Evolutionary conservation across 2,329 filamentous ascomycete species (phyloP), one percentile per base, ranked within the genome.

Genomic region (Rutstroemia sp.): DNA sequence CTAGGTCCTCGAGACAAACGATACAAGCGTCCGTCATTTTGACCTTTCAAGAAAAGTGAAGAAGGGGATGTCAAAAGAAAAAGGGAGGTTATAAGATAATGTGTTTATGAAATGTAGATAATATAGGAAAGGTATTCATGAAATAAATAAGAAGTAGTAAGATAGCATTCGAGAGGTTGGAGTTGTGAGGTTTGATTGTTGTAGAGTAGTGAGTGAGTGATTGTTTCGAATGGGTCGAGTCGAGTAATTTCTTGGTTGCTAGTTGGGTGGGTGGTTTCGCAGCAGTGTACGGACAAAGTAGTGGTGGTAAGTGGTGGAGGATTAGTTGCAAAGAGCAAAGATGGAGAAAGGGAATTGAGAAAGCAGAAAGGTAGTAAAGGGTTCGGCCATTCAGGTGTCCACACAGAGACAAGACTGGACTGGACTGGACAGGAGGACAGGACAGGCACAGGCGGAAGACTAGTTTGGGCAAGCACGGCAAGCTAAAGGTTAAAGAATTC

Each of bases 1-100:
- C 72, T 67, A 86, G 74, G 68, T 78, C 78, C 68, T 86, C 83
- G 69, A 86, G 76, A 77, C 83, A 86, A 73, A 86, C 82, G 72
- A 86, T 86, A 74, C 82, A 86, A 75, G 84, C 81, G 73, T 86
- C 83, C 73, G 81, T 76, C 68, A 67, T 69, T 60, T 55, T 61
- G 64, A 60, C 58, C 48, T 23, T 25, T 51, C 30, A 12, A 36
- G 57, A 17, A n/a, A n/a, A 19, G 6, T 8, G 39, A 42, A 3
- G 39, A 19, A 17, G 17, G 39, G 39, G 39, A 42, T 14, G 23
- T 5, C 10, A 17, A 42, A 42, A n/a, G 16, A 42, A 19, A 34
- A 34, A 4, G 30, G 30, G 30, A 34, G 30, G 3, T 34, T 42
- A 8, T 19, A 17, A 42, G 17, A 4, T 19, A 17, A 42, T 17